Conservation (phyloP, 441 rosid species). For the Gossypium gossypioides region DNA sequence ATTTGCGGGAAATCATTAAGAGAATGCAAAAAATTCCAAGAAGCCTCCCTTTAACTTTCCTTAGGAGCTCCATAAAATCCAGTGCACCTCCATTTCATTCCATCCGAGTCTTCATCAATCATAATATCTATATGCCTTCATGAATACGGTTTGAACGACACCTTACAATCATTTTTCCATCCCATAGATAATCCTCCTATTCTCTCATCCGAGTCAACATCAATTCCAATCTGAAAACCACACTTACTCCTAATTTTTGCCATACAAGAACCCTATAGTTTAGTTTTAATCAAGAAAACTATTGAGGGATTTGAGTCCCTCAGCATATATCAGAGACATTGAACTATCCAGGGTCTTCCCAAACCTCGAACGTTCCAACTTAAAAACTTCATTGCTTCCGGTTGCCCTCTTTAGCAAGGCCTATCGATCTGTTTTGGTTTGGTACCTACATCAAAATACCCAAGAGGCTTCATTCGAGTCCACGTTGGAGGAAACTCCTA, state of each 20-base stretch:
- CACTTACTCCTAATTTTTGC: not conserved
- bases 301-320: not conserved
- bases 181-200: not conserved
- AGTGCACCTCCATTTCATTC: not conserved
- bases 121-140: not conserved
- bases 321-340: too few species aligned
- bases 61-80: not conserved
- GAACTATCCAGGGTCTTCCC: not conserved
- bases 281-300: not conserved
- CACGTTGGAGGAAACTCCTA: not conserved
- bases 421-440: too few species aligned
- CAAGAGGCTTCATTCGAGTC: not conserved
- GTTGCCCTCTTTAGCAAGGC: not conserved
- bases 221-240: not conserved
- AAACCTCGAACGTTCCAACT: not conserved
- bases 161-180: too few species aligned
- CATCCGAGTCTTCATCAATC: not conserved
- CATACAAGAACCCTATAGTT: not conserved
- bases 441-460: too few species aligned
- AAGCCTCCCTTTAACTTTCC: not conserved
- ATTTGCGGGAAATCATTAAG: too few species aligned
- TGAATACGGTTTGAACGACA: not conserved
- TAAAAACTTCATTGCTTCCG: not conserved
- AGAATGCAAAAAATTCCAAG: too few species aligned
- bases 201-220: not conserved